Evolutionary conservation across 1,284 basidiomycete genomes (phyloP).

Genomic region (Phellopilus nigrolimitatus): DNA sequence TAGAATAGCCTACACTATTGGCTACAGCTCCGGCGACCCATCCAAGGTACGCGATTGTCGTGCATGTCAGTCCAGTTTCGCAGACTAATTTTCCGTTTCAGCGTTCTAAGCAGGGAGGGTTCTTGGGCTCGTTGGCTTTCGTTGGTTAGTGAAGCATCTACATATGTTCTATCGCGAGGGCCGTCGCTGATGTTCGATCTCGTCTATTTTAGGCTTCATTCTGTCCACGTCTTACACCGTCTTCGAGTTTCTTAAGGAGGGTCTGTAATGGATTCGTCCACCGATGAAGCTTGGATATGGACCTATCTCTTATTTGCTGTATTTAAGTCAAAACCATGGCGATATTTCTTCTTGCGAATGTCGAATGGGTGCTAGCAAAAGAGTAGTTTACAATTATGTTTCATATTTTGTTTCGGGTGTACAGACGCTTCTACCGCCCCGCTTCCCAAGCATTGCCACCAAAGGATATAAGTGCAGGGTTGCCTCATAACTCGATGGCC

Average conservation of each 20-base stretch:
- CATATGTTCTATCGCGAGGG: background rate
- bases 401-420: too few species aligned
- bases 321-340: too few species aligned
- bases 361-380: too few species aligned
- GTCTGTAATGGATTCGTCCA: constrained; percentile 6
- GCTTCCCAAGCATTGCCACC: too few species aligned
- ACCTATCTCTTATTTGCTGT: too few species aligned
- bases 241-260: constrained; percentile 17
- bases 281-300: too few species aligned
- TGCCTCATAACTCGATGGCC: background rate
- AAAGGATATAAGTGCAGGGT: too few species aligned
- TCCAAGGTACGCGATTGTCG: constrained; percentile 28
- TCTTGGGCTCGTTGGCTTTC: constrained; percentile 16
- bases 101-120: constrained; percentile 23
- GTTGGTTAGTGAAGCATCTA: constrained; percentile 19
- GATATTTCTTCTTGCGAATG: too few species aligned
- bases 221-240: constrained; percentile 16
- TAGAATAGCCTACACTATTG: constrained; percentile 58
- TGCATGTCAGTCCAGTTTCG: background rate
- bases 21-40: constrained; percentile 51
- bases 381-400: too few species aligned
- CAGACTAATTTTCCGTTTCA: constrained; percentile 3
- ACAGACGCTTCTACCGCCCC: too few species aligned
- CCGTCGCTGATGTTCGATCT: constrained; percentile 27
- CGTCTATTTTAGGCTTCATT: constrained; percentile 14